Evolutionary conservation across 306 rosid species (phyloP).

Genomic region (Urtica urens): DNA sequence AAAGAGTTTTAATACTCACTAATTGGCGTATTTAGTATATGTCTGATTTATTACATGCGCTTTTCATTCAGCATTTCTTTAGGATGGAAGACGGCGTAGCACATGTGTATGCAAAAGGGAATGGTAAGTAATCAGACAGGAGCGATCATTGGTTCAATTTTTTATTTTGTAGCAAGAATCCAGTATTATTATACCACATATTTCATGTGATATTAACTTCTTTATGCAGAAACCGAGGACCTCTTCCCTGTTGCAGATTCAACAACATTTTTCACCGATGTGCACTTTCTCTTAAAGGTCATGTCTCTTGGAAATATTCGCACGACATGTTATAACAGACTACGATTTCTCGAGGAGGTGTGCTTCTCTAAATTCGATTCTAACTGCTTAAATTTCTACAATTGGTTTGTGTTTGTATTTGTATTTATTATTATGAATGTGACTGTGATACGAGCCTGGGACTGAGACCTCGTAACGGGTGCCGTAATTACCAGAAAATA

Average conservation of each 20-base stretch:
- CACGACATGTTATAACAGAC: slow-evolving; percentile 68
- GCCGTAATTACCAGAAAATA: no score
- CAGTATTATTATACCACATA: slow-evolving; percentile 9
- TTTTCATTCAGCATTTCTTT: slow-evolving; percentile 45
- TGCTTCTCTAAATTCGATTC: slow-evolving; percentile 13
- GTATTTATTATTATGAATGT: slow-evolving; percentile 17
- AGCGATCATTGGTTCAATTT: no score
- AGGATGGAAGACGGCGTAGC: slow-evolving; percentile 68
- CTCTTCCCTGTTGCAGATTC: slow-evolving; percentile 69
- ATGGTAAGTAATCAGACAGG: slow-evolving; percentile 44
- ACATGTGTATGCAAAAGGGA: slow-evolving; percentile 51
- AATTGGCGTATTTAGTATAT: slow-evolving; percentile 14
- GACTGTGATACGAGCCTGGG: no score
- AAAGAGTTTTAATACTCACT: no score
- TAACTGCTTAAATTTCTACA: no score
- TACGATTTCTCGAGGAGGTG: slow-evolving; percentile 82
- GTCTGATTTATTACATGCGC: slow-evolving; percentile 8
- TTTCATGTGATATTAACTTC: slow-evolving; percentile 8
- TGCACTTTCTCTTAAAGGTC: slow-evolving; percentile 63
- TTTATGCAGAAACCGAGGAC: slow-evolving; percentile 44
- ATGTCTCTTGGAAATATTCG: slow-evolving; percentile 70
- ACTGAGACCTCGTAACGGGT: no score
- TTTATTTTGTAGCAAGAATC: no score
- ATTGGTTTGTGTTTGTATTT: slow-evolving; percentile 22
- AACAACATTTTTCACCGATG: slow-evolving; percentile 66